Conservation (phyloP, 441 rosid species). For the Daphne laureola region DNA sequence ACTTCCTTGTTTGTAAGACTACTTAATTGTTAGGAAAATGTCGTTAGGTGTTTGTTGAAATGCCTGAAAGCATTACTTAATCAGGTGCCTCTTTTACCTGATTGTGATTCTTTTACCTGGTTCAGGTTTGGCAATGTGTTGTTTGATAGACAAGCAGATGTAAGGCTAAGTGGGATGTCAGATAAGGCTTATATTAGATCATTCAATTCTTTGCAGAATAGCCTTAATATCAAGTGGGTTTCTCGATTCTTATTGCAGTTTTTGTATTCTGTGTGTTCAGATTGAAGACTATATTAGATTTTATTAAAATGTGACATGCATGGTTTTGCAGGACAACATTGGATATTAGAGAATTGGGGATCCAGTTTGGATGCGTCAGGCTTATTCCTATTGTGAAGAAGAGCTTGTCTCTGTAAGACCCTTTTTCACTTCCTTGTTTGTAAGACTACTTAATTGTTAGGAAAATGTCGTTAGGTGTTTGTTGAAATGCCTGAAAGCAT, state of each 20-base stretch:
- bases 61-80: constrained; percentile 17
- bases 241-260: neutral
- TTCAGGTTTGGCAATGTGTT: constrained; percentile 47
- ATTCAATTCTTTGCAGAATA: constrained; percentile 71
- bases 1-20: neutral
- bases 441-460: neutral
- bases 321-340: constrained; percentile 42
- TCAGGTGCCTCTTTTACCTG: too few species aligned
- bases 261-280: neutral
- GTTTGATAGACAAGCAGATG: constrained; percentile 67
- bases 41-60: constrained; percentile 32
- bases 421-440: neutral
- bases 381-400: constrained; percentile 68
- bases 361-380: constrained; percentile 87
- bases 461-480: constrained; percentile 23
- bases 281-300: too few species aligned
- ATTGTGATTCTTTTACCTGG: neutral
- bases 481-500: constrained; percentile 25
- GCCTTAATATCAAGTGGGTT: constrained; percentile 68
- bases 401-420: constrained; percentile 61
- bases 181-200: constrained; percentile 82
- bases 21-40: neutral
- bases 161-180: constrained; percentile 78
- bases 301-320: neutral
- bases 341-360: constrained; percentile 68